Evolutionary conservation across 202 grass and related monocot species (phyloP).

Genomic region (Saccharum hybrid): DNA sequence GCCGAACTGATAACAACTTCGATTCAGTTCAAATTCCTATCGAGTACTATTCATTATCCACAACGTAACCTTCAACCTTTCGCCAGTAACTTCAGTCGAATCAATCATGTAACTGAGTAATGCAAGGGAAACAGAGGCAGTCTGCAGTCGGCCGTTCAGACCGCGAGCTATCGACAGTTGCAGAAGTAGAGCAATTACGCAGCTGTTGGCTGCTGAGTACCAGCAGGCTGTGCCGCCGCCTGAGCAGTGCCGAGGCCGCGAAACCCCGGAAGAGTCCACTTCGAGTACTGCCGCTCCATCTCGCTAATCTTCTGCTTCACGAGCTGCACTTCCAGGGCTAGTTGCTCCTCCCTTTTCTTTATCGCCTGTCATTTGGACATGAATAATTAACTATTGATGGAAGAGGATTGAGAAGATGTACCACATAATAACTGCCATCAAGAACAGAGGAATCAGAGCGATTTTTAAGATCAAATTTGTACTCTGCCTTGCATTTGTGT

Average conservation of each 20-base stretch:
- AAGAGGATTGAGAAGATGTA: conserved; percentile 1
- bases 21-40: neutral
- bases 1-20: neutral
- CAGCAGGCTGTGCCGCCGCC: conserved; percentile 34
- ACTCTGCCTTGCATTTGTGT: neutral
- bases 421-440: neutral
- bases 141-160: conserved; percentile 1
- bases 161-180: conserved; percentile 15
- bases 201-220: conserved; percentile 33
- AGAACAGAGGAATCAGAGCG: neutral
- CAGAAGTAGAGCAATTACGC: conserved; percentile 42
- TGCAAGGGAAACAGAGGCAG: conserved; percentile 4
- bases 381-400: neutral
- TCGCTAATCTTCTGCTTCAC: conserved; percentile 64
- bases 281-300: conserved; percentile 55
- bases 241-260: conserved; percentile 44
- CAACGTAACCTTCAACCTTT: conserved; percentile 16
- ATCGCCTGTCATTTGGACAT: conserved; percentile 52
- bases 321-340: conserved; percentile 61
- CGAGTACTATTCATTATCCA: conserved; percentile 33
- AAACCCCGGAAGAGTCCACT: conserved; percentile 42
- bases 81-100: neutral
- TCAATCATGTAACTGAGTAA: conserved; percentile 1
- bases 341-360: conserved; percentile 64
- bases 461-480: conserved; percentile 9